A percentile compares a stretch with the other conserved stretches of the same genome.
Evolutionary conservation across 1,139 yeast species (phyloP).

Genomic region (Diutina sp.): DNA sequence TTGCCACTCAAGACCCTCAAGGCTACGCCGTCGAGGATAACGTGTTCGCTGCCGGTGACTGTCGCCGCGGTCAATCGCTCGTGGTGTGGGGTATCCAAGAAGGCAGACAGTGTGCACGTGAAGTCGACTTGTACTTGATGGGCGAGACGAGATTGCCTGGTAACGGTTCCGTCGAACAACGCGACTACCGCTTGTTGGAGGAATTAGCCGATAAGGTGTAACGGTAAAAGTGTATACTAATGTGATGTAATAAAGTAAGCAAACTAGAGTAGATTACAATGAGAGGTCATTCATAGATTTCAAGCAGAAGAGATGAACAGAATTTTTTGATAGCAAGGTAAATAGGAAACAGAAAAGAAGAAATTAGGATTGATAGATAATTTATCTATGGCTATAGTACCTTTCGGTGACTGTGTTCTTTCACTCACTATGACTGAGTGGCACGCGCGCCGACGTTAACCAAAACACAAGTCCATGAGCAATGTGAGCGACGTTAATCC

Average conservation of each 20-base stretch:
- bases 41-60: conserved; percentile 93
- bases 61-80: conserved; percentile 96
- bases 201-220: conserved; percentile 55
- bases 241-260: background rate
- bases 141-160: conserved; percentile 82
- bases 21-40: conserved; percentile 66
- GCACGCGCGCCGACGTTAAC: too few relatives aligned
- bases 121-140: conserved; percentile 72
- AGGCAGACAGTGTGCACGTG: conserved; percentile 97
- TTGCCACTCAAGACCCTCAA: conserved; percentile 53
- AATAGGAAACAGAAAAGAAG: too few relatives aligned
- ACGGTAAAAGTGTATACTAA: background rate
- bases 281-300: too few relatives aligned
- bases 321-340: too few relatives aligned
- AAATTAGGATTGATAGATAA: too few relatives aligned
- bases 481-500: too few relatives aligned
- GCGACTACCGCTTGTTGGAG: conserved; percentile 63
- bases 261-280: too few relatives aligned
- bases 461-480: too few relatives aligned
- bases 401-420: too few relatives aligned
- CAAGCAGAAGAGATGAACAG: too few relatives aligned
- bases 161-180: conserved; percentile 80
- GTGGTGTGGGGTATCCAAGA: conserved; percentile 99
- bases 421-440: too few relatives aligned
- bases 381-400: too few relatives aligned